These are phyloP conservation scores for Cryphonectria japonica DNA, from an alignment of 2,329 filamentous ascomycete genomes.

Conservation along the genomic window DNA sequence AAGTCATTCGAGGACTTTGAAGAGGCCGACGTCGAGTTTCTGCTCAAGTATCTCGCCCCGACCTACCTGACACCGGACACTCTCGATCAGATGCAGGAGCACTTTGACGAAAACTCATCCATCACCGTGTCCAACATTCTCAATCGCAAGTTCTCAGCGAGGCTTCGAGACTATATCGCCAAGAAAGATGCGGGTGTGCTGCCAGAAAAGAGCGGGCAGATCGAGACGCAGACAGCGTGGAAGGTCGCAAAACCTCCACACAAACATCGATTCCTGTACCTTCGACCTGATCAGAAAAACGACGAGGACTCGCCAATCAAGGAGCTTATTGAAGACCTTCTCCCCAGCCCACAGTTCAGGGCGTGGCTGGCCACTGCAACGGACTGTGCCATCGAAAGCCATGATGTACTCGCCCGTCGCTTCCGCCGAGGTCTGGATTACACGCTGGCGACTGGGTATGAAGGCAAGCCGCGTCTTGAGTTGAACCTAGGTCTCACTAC, in stretches of 20 bases:
- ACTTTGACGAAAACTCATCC: conserved; percentile 82
- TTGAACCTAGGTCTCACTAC: conserved; percentile 88
- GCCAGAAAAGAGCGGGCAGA: conserved; percentile 53
- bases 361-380: conserved; percentile 90
- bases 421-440: conserved; percentile 91
- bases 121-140: conserved; percentile 82
- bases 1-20: conserved; percentile 61
- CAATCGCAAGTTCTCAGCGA: conserved; percentile 73
- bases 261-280: conserved; percentile 91
- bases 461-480: conserved; percentile 77
- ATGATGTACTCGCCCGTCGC: conserved; percentile 79
- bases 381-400: conserved; percentile 70
- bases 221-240: conserved; percentile 67
- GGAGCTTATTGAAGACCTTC: conserved; percentile 78
- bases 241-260: conserved; percentile 85
- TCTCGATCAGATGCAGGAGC: conserved; percentile 76
- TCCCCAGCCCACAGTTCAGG: conserved; percentile 84
- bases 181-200: conserved; percentile 59
- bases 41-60: conserved; percentile 87
- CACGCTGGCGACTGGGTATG: conserved; percentile 86
- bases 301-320: conserved; percentile 64
- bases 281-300: conserved; percentile 56
- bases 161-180: conserved; percentile 73
- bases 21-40: conserved; percentile 82
- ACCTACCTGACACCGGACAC: conserved; percentile 92